These are phyloP conservation scores for Talaromyces albobiverticillius DNA, from an alignment of 2,329 filamentous ascomycete genomes.

Conservation along the genomic window DNA sequence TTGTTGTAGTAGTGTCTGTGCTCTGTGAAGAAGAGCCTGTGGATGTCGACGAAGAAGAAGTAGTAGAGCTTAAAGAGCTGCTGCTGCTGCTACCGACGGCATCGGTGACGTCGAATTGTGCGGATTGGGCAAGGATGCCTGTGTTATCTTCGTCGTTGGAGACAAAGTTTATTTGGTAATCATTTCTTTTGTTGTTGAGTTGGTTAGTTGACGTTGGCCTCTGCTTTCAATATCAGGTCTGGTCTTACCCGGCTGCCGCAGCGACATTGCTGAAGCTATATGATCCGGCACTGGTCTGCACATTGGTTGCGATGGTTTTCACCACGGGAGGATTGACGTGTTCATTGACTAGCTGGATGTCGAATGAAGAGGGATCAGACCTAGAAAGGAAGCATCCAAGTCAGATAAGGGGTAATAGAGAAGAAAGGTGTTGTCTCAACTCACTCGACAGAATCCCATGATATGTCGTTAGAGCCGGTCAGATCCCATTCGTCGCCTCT, in stretches of 20 bases:
- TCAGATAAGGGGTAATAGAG: neutral
- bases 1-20: constrained; percentile 10
- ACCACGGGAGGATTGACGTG: constrained; percentile 32
- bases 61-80: constrained; percentile 20
- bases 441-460: constrained; percentile 38
- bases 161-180: constrained; percentile 44
- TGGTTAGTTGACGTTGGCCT: neutral
- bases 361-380: constrained; percentile 40
- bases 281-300: constrained; percentile 33
- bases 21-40: constrained; percentile 21
- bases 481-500: constrained; percentile 34
- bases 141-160: constrained; percentile 29
- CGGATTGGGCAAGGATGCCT: constrained; percentile 44
- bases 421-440: constrained; percentile 2
- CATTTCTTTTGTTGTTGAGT: constrained; percentile 21
- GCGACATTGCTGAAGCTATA: constrained; percentile 35
- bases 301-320: constrained; percentile 31
- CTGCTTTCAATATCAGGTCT: neutral
- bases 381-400: constrained; percentile 19
- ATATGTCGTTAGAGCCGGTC: constrained; percentile 34
- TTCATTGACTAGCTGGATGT: constrained; percentile 43
- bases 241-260: neutral
- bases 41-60: constrained; percentile 13
- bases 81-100: constrained; percentile 8
- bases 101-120: constrained; percentile 28